Evolutionary conservation across 306 rosid species (phyloP), one percentile per base, ranked within the genome.

Genomic region (Glycyrrhiza uralensis): DNA sequence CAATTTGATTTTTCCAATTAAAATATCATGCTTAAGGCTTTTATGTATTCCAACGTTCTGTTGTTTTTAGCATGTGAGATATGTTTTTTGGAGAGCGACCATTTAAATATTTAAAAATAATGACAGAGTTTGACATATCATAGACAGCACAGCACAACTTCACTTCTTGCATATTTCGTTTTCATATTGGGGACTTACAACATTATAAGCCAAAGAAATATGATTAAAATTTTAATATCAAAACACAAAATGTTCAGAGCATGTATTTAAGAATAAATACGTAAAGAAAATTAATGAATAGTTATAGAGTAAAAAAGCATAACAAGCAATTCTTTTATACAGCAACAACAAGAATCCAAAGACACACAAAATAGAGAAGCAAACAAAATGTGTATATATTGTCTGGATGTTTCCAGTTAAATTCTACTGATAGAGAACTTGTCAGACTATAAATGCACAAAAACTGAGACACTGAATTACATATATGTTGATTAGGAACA

Each of bases 311-410:
- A 19, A 24, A 19, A 60, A 71, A n/a, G 30, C 86, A 75, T 86
- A 77, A 76, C 69, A 77, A 78, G 67, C 79, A 57, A 44, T 69
- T 72, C 71, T 74, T 90, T 83, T 83, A 86, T 81, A 79, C 82
- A 79, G 77, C 66, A 75, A 76, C 66, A 75, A 76, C 76, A 74
- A 58, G 79, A 84, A 69, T 81, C 61, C 80, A 71, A 33, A 46
- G 81, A 54, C 44, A 66, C 86, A 81, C 49, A 54, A 64, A 57
- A 76, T 24, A 74, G 32, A 61, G 11, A 63, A 60, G 79, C 72
- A 49, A 76, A 72, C 76, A 78, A 56, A 83, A 74, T 62, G 82
- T 83, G 69, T 80, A 80, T 81, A 79, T 70, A 77, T 76, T 66
- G 54, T 67, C 80, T 78, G 80, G 80, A 60, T 22, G 59, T 74